Conservation (phyloP, 2,329 filamentous ascomycete genomes). For the Teratosphaeria epicoccoides region DNA sequence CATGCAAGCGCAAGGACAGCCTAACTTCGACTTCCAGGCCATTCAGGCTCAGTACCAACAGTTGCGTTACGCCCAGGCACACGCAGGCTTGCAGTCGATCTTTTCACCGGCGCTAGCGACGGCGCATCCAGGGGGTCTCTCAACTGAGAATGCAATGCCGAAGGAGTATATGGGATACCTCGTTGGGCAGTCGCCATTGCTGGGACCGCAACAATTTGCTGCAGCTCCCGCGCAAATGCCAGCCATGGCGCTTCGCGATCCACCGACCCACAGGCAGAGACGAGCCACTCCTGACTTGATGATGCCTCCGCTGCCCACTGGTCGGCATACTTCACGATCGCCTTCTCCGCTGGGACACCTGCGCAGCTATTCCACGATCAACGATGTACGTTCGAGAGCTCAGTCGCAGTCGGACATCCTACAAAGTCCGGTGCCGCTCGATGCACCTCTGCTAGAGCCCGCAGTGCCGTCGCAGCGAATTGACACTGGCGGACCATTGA, state of each 20-base stretch:
- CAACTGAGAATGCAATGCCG: constrained; percentile 28
- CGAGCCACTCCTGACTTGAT: constrained; percentile 35
- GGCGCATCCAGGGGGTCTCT: constrained; percentile 10
- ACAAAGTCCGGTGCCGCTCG: constrained; percentile 14
- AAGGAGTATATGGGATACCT: constrained; percentile 44
- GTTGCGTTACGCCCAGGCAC: constrained; percentile 17
- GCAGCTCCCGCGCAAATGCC: constrained; percentile 26
- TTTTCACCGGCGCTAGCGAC: constrained; percentile 13
- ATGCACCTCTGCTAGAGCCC: constrained; percentile 5
- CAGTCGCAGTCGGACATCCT: constrained; percentile 5
- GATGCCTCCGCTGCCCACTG: constrained; percentile 23
- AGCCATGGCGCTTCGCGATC: constrained; percentile 27
- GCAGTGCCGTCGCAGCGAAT: constrained; percentile 2
- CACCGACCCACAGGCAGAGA: constrained; percentile 31
- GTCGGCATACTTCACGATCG: constrained; percentile 28
- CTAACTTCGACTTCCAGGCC: constrained; percentile 29
- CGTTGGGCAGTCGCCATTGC: constrained; percentile 33
- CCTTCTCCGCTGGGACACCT: constrained; percentile 38
- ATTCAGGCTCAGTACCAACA: constrained; percentile 25
- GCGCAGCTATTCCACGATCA: constrained; percentile 27
- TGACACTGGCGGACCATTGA: constrained; percentile 26
- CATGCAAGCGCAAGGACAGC: constrained; percentile 26
- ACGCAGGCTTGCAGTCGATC: constrained; percentile 15
- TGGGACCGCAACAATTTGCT: constrained; percentile 25
- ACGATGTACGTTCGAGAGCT: constrained; percentile 14